phyloP scores from a whole-genome alignment of 1,284 basidiomycete genomes.

The Boletus mariae region DNA sequence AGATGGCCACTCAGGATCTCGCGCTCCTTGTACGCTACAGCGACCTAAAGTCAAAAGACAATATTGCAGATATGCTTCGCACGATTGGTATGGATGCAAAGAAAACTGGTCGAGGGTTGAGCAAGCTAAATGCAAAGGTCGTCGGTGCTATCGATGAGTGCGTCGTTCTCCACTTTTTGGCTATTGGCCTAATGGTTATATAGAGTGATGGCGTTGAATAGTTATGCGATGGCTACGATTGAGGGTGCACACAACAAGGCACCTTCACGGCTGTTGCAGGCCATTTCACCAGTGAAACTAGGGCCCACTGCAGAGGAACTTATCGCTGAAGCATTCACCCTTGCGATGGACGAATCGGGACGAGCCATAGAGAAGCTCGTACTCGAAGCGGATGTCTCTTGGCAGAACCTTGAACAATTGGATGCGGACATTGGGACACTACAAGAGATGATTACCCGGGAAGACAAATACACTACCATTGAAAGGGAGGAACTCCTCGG shows the following conservation, averaged over 20 bases:
- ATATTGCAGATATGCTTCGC: conserved; percentile 46
- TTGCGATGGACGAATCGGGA: conserved; percentile 59
- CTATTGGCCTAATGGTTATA: conserved; percentile 2
- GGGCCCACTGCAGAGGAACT: conserved; percentile 39
- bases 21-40: conserved; percentile 58
- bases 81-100: conserved; percentile 59
- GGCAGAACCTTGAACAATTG: conserved; percentile 52
- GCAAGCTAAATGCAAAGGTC: conserved; percentile 57
- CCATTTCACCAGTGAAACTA: conserved; percentile 45
- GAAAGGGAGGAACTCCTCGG: conserved; percentile 55
- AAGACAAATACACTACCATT: conserved; percentile 44
- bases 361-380: conserved; percentile 51
- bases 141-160: conserved; percentile 68
- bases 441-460: conserved; percentile 55
- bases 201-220: conserved; percentile 69
- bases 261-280: conserved; percentile 36
- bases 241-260: conserved; percentile 43
- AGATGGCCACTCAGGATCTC: conserved; percentile 68
- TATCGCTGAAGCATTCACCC: conserved; percentile 49
- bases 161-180: conserved; percentile 19
- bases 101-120: conserved; percentile 52
- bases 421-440: conserved; percentile 55
- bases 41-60: conserved; percentile 54
- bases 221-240: conserved; percentile 61
- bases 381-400: conserved; percentile 56